A percentile compares a stretch with the other conserved stretches of the same genome.
phyloP scores from a whole-genome alignment of 495 filamentous ascomycete species.

The Amphirosellinia nigrospora region DNA sequence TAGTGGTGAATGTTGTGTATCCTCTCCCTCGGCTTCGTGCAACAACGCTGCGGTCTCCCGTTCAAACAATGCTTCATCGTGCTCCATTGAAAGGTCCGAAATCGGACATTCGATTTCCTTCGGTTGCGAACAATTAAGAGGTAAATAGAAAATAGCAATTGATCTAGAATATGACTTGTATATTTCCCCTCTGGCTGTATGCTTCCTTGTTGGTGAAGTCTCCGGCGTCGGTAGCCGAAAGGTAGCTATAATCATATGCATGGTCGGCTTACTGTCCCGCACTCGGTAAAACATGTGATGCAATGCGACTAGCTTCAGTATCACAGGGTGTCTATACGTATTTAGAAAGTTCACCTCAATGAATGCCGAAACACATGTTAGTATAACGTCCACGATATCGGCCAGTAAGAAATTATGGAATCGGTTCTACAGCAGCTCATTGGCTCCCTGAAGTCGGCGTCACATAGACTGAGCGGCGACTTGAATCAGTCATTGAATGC shows the following conservation, averaged over 20 bases:
- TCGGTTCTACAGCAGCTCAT: background rate
- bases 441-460: background rate
- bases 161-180: background rate
- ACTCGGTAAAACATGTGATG: background rate
- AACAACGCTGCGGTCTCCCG: background rate
- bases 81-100: background rate
- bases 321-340: background rate
- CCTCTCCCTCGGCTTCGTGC: background rate
- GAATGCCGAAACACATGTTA: background rate
- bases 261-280: background rate
- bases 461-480: background rate
- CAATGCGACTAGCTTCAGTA: background rate
- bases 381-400: background rate
- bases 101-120: background rate
- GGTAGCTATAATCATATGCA: background rate
- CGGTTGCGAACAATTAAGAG: background rate
- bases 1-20: background rate
- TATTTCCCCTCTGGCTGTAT: background rate
- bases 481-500: background rate
- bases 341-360: background rate
- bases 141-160: background rate
- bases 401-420: background rate
- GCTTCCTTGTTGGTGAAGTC: background rate
- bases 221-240: background rate
- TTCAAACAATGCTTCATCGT: background rate